phyloP scores from a whole-genome alignment of 768 basidiomycete genomes.

The Boletus reticulatus region DNA sequence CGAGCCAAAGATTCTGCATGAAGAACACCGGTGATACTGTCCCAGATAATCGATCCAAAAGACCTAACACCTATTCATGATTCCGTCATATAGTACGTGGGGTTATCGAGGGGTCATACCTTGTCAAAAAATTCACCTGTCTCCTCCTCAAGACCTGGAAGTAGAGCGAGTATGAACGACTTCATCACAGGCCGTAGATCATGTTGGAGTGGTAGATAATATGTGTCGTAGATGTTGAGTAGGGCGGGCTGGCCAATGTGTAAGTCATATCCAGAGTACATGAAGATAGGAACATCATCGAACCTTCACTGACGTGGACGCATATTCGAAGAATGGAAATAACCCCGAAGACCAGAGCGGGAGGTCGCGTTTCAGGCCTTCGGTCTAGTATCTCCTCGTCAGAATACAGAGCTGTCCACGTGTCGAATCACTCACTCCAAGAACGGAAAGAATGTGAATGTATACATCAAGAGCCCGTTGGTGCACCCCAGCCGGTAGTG shows the following conservation, averaged over 20 bases:
- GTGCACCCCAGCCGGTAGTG: slow-evolving; percentile 93
- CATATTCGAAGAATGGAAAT: slow-evolving; percentile 98
- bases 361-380: slow-evolving; percentile 83
- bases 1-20: slow-evolving; percentile 92
- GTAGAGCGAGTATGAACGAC: slow-evolving; percentile 87
- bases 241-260: slow-evolving; percentile 62
- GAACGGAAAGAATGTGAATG: slow-evolving; percentile 82
- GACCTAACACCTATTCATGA: slow-evolving; percentile 58
- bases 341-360: slow-evolving; percentile 93
- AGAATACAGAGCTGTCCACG: slow-evolving; percentile 1
- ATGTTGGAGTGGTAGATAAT: slow-evolving; percentile 84
- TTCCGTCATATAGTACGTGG: slow-evolving; percentile 7
- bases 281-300: slow-evolving; percentile 10
- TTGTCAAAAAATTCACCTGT: slow-evolving; percentile 97
- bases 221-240: slow-evolving; percentile 87
- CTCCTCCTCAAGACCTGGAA: slow-evolving; percentile 97
- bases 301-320: slow-evolving; percentile 97
- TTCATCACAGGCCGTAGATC: slow-evolving; percentile 89
- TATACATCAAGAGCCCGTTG: slow-evolving; percentile 97
- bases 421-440: slow-evolving; percentile 62
- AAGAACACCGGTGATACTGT: slow-evolving; percentile 88
- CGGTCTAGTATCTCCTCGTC: slow-evolving; percentile 50
- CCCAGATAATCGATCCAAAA: slow-evolving; percentile 80
- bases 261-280: background rate
- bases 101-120: slow-evolving; percentile 33